Evolutionary conservation across 1,284 basidiomycete species (phyloP).

Genomic region (Ceratorhiza oryzae-sativae): DNA sequence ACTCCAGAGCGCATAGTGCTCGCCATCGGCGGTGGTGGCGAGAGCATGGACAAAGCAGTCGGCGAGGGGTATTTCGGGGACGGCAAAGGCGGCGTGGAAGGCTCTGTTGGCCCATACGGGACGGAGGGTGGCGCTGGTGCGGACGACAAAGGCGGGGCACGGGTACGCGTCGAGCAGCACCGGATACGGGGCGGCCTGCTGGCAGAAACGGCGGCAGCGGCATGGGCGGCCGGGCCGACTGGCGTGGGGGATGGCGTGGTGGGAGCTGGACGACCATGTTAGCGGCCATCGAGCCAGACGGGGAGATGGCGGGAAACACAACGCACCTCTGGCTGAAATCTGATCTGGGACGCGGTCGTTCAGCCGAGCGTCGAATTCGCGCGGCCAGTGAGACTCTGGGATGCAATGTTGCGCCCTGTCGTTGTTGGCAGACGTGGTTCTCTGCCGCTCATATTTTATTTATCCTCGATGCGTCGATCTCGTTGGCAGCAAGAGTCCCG

Average conservation of each 20-base stretch:
- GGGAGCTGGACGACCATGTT: constrained; percentile 4
- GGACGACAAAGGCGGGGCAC: constrained; percentile 17
- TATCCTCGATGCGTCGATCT: background rate
- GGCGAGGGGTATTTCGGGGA: background rate
- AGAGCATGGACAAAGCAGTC: constrained; percentile 32
- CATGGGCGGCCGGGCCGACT: constrained; percentile 24
- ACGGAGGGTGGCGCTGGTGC: constrained; percentile 1
- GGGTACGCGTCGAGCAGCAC: constrained; percentile 24
- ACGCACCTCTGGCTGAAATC: background rate
- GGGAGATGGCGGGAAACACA: background rate
- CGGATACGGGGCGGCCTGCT: background rate
- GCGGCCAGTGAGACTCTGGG: background rate
- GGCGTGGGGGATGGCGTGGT: background rate
- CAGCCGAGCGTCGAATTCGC: background rate
- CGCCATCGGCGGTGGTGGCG: constrained; percentile 11
- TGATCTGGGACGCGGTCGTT: background rate
- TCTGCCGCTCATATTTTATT: background rate
- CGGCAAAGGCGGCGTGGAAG: constrained; percentile 2
- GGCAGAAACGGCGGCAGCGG: constrained; percentile 22
- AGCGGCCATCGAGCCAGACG: background rate
- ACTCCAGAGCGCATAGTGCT: constrained; percentile 26
- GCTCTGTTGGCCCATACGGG: constrained; percentile 29
- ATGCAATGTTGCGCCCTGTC: constrained; percentile 14
- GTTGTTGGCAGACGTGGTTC: constrained; percentile 15
- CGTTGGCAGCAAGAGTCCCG: background rate